A percentile compares a stretch with the other conserved stretches of the same genome.
phyloP scores from a whole-genome alignment of 805 yeast species.

The Candida ovalis region DNA sequence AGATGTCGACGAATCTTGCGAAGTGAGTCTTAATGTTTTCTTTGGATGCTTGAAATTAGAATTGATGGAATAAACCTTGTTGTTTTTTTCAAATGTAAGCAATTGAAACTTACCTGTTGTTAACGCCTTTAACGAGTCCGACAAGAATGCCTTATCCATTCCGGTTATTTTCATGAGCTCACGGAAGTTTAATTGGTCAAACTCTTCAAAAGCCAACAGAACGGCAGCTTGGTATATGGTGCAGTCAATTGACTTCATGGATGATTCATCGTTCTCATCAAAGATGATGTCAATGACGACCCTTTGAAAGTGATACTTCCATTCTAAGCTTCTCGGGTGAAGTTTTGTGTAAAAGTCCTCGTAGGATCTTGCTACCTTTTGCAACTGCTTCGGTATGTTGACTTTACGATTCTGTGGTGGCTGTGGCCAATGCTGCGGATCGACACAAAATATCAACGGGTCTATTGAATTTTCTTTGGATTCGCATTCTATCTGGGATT shows the following conservation, averaged over 20 bases:
- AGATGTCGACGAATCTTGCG: slow-evolving; percentile 4
- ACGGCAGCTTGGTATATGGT: slow-evolving; percentile 44
- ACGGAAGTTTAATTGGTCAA: slow-evolving; percentile 18
- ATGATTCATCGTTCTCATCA: slow-evolving; percentile 18
- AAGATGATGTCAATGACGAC: slow-evolving; percentile 33
- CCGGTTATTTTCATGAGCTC: slow-evolving; percentile 29
- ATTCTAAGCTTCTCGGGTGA: slow-evolving; percentile 29
- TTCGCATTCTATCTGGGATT: neutral
- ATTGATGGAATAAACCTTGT: slow-evolving; percentile 8
- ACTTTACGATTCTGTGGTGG: slow-evolving; percentile 21
- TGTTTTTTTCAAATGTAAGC: slow-evolving; percentile 14
- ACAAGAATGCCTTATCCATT: slow-evolving; percentile 33
- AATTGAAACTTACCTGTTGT: slow-evolving; percentile 32
- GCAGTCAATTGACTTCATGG: slow-evolving; percentile 24
- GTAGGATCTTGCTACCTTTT: slow-evolving; percentile 3
- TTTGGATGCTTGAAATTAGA: slow-evolving; percentile 4
- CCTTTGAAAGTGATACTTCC: slow-evolving; percentile 43
- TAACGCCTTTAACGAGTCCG: slow-evolving; percentile 30
- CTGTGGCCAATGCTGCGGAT: slow-evolving; percentile 17
- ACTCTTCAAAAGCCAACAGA: slow-evolving; percentile 32
- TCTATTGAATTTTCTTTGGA: neutral
- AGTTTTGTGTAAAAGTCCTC: slow-evolving; percentile 9
- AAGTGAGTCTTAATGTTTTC: slow-evolving; percentile 9
- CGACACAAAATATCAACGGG: slow-evolving; percentile 5
- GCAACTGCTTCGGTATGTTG: slow-evolving; percentile 12